Base-by-base conservation (phyloP, 1,284 basidiomycete species). In the Omphalotus olearius region DNA sequence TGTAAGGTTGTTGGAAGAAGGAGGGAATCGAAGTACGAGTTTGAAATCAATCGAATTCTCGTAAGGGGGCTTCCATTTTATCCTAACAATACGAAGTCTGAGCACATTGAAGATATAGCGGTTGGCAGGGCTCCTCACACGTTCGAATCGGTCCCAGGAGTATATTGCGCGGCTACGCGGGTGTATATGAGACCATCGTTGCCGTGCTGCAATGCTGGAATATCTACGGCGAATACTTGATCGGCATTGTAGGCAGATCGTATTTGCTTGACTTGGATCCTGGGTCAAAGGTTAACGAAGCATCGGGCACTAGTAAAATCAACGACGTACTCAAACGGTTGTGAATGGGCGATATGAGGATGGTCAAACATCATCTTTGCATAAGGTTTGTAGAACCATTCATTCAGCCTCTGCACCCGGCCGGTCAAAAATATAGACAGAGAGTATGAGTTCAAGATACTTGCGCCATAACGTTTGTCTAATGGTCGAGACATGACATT, bases 11-110 rank as follows among this genome's bases (percentile, higher is more conserved):
- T 72, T 69, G 6, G 64, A 66, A 25, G 69, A 67, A 2, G 93
- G 83, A 1, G 96, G 94, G 66, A 99, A 99, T 35, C 92, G 84
- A 16, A 99, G 76, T 48, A 95, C 79, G 11, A 99, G 84, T 65
- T 93, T 93, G 75, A 99, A 99, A 69, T 99, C 97, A 63, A 99
- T 90, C 3, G 93, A 94, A 68, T 99, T 99, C 64, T 99, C 97
- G 2, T 88, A 91, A 2, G 97, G 94, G 1, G 96, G 95, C 69
- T 99, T 99, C 97, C 97, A 99, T 68, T 99, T 99, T 60, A 98
- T 69, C 58, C 93, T 97, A 64, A 38, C n/a, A 47, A 16, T 38
- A 9, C 35, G 47, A 45, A 45, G 18, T 57, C 30, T 33, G 30
- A 33, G 13, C 13, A 33, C 13, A 9, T 33, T 23, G 35, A 55